phyloP scores from a whole-genome alignment of 2,329 filamentous ascomycete genomes.

The Aspergillus calidoustus region DNA sequence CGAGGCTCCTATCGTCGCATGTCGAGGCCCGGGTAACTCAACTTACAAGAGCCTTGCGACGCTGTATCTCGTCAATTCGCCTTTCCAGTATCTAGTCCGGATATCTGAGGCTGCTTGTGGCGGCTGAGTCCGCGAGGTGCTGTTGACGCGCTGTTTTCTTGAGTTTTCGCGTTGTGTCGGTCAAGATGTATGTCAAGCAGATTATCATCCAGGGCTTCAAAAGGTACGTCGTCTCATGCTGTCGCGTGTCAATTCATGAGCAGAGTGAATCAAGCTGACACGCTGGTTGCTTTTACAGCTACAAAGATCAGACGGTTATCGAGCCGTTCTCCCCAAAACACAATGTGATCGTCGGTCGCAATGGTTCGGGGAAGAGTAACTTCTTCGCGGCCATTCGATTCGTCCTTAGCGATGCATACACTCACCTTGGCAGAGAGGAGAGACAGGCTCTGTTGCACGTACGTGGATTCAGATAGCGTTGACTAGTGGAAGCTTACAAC shows the following conservation, averaged over 20 bases:
- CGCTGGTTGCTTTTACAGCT: slow-evolving; percentile 59
- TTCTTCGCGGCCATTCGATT: slow-evolving; percentile 99
- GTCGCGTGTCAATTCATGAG: neutral
- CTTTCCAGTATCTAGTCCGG: neutral
- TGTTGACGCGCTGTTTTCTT: slow-evolving; percentile 29
- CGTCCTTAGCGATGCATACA: slow-evolving; percentile 96
- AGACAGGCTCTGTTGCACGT: slow-evolving; percentile 90
- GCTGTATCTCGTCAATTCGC: slow-evolving; percentile 8
- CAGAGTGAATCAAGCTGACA: slow-evolving; percentile 74
- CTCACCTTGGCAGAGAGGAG: slow-evolving; percentile 92
- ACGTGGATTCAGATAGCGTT: slow-evolving; percentile 27
- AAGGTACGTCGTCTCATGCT: slow-evolving; percentile 64
- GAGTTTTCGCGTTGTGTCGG: slow-evolving; percentile 35
- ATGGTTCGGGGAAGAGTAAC: slow-evolving; percentile 99
- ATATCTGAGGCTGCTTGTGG: slow-evolving; percentile 10
- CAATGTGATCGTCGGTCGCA: slow-evolving; percentile 98
- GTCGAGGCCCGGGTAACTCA: slow-evolving; percentile 11
- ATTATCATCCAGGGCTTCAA: slow-evolving; percentile 99
- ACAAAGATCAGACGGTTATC: slow-evolving; percentile 99
- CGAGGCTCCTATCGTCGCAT: slow-evolving; percentile 19
- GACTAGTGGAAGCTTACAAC: slow-evolving; percentile 32
- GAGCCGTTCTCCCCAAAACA: slow-evolving; percentile 97
- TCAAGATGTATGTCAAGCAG: slow-evolving; percentile 96
- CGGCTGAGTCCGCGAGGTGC: slow-evolving; percentile 35
- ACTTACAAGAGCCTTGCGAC: neutral